Percentiles rank a stretch among this genome's conserved stretches.
phyloP scores from a whole-genome alignment of 768 basidiomycete genomes.

The Cantharellus cinnabarinus region DNA sequence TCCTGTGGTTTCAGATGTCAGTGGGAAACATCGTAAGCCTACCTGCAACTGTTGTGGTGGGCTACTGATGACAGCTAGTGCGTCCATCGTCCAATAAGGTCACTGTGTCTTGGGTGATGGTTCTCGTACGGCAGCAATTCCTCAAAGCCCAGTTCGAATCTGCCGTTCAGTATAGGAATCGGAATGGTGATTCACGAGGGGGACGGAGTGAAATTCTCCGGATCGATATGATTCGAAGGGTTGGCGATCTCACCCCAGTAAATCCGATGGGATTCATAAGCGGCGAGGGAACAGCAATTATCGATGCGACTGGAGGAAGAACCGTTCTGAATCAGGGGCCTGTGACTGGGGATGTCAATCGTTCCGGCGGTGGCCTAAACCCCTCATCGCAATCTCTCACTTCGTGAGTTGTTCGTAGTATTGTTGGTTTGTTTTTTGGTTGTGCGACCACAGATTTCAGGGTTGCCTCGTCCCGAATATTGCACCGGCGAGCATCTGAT shows the following conservation, averaged over 20 bases:
- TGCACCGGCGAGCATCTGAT: slow-evolving; percentile 12
- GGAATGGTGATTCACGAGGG: not conserved
- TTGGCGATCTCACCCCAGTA: slow-evolving; percentile 39
- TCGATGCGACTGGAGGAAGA: not conserved
- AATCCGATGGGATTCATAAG: slow-evolving; percentile 53
- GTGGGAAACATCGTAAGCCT: slow-evolving; percentile 47
- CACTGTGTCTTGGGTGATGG: slow-evolving; percentile 65
- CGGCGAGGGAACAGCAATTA: not conserved
- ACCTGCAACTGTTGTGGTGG: slow-evolving; percentile 1
- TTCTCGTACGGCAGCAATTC: slow-evolving; percentile 46
- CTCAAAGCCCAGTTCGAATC: slow-evolving; percentile 1
- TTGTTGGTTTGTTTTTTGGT: no score
- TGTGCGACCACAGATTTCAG: no score
- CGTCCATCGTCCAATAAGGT: slow-evolving; percentile 23
- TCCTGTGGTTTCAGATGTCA: slow-evolving; percentile 53
- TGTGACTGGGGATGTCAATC: no score
- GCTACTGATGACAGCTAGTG: not conserved
- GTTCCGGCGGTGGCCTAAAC: no score
- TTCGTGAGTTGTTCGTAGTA: no score
- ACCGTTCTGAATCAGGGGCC: no score
- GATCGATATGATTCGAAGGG: slow-evolving; percentile 60
- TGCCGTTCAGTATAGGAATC: not conserved
- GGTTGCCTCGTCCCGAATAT: no score
- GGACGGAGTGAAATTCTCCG: slow-evolving; percentile 18
- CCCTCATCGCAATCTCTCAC: no score